Conservation (phyloP, 2,329 filamentous ascomycete species). For the Blastomyces gilchristii region DNA sequence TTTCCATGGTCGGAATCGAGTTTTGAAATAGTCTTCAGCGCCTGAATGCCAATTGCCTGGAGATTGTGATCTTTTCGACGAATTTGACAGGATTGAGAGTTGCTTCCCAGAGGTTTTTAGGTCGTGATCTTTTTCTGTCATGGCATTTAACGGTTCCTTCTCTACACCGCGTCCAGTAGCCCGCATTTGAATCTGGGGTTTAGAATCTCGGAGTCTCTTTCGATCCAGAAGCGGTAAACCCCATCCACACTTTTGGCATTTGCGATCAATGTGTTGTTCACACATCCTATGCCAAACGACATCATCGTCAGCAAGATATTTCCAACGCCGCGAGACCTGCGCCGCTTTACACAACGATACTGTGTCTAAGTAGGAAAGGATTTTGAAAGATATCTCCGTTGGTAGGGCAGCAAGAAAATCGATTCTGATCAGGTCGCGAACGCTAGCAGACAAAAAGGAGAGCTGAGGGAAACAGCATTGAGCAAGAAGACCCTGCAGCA, state of each 20-base stretch:
- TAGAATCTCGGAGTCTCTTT: conserved; percentile 77
- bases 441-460: conserved; percentile 79
- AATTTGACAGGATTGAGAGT: neutral
- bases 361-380: conserved; percentile 85
- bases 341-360: conserved; percentile 91
- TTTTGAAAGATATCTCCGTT: conserved; percentile 83
- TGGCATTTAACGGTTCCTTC: neutral
- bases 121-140: conserved; percentile 3
- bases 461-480: conserved; percentile 97
- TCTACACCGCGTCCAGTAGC: conserved; percentile 11
- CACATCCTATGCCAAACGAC: conserved; percentile 98
- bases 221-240: conserved; percentile 81
- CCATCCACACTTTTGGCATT: conserved; percentile 93
- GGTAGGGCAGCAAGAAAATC: conserved; percentile 88
- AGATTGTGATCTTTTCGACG: conserved; percentile 6
- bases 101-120: neutral
- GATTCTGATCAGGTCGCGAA: conserved; percentile 92
- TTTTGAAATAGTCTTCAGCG: conserved; percentile 41
- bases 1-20: conserved; percentile 68
- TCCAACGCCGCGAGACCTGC: conserved; percentile 84
- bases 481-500: conserved; percentile 90
- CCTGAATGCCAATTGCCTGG: conserved; percentile 19
- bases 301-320: conserved; percentile 85
- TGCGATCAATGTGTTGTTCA: conserved; percentile 88
- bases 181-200: conserved; percentile 67